Evolutionary conservation across 441 rosid species (phyloP).

Genomic region (Geranium incanum): DNA sequence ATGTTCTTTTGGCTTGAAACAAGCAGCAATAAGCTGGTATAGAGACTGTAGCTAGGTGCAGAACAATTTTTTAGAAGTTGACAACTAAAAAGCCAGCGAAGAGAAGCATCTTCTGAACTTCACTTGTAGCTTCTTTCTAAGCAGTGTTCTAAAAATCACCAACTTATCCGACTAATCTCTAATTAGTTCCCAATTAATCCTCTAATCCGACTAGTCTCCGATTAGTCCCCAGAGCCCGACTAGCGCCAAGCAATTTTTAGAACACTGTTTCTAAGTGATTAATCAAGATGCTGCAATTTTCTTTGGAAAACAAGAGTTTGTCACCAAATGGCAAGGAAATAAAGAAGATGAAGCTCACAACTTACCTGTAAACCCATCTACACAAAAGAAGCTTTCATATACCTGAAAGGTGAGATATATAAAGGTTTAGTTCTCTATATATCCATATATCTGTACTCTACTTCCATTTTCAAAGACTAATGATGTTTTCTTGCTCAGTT

Average conservation of each 20-base stretch:
- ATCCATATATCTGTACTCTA: not conserved
- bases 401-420: not conserved
- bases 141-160: too few species aligned
- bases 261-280: too few species aligned
- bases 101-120: not conserved
- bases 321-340: not conserved
- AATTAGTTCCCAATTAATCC: too few species aligned
- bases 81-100: slow-evolving; percentile 10
- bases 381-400: slow-evolving; percentile 1
- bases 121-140: slow-evolving; percentile 5
- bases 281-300: too few species aligned
- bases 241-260: too few species aligned
- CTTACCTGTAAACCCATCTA: not conserved
- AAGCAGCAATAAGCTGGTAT: slow-evolving; percentile 24
- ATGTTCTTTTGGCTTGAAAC: slow-evolving; percentile 10
- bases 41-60: slow-evolving; percentile 24
- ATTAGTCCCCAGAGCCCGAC: too few species aligned
- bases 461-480: not conserved
- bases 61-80: slow-evolving; percentile 10
- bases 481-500: not conserved
- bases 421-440: not conserved
- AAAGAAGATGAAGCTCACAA: not conserved
- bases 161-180: not conserved
- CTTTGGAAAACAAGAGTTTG: too few species aligned
- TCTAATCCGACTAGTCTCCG: too few species aligned